Evolutionary conservation across 2,329 filamentous ascomycete species (phyloP).

Genomic region (Penicillium sp.): DNA sequence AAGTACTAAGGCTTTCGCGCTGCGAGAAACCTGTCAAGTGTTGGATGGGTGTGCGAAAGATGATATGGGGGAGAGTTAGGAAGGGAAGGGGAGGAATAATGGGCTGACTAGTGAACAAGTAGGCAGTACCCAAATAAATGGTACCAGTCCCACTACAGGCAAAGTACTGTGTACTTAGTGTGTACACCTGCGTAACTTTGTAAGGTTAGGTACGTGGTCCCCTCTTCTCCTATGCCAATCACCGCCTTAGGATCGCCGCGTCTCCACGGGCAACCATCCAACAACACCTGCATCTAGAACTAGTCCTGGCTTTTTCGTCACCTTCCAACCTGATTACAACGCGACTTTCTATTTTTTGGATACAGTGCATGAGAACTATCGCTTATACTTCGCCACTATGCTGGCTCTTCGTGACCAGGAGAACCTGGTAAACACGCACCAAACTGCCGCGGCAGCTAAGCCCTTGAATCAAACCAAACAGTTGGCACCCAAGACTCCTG

Average conservation of each 20-base stretch:
- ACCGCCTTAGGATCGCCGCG: constrained; percentile 20
- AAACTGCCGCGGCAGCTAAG: constrained; percentile 67
- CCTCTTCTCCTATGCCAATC: constrained; percentile 18
- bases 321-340: constrained; percentile 4
- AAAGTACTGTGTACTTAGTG: constrained; percentile 18
- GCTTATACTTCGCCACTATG: constrained; percentile 52
- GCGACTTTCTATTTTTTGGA: constrained; percentile 12
- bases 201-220: constrained; percentile 13
- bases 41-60: constrained; percentile 11
- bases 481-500: constrained; percentile 72
- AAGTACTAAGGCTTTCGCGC: constrained; percentile 38
- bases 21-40: constrained; percentile 32
- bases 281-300: constrained; percentile 30
- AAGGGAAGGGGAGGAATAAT: constrained; percentile 20
- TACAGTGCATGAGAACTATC: constrained; percentile 21
- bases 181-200: constrained; percentile 8
- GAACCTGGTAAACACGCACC: constrained; percentile 74
- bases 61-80: constrained; percentile 20
- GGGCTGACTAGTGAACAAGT: constrained; percentile 13
- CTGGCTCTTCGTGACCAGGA: constrained; percentile 80
- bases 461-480: constrained; percentile 64
- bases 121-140: constrained; percentile 11
- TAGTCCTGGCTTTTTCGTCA: constrained; percentile 12
- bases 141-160: constrained; percentile 5
- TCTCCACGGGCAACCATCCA: constrained; percentile 42